Percentiles rank a stretch among this genome's conserved stretches.
Evolutionary conservation across 2,329 filamentous ascomycete genomes (phyloP).

Genomic region (Emmonsiellopsis sp.): DNA sequence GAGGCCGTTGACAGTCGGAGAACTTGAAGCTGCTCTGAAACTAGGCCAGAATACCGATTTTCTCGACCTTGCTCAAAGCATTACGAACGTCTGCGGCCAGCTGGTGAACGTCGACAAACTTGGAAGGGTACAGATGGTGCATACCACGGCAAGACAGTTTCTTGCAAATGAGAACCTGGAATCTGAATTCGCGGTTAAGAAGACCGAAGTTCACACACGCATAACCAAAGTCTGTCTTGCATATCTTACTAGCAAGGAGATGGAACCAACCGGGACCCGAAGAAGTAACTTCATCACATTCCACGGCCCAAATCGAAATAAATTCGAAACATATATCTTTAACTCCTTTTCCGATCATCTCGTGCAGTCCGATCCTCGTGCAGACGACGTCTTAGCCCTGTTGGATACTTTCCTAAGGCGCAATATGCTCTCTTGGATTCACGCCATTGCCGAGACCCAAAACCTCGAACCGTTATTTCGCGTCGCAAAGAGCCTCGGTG

Average conservation of each 20-base stretch:
- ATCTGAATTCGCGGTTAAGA: constrained; percentile 23
- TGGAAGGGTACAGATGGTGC: constrained; percentile 26
- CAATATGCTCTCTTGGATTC: constrained; percentile 31
- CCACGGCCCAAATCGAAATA: constrained; percentile 5
- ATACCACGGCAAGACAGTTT: constrained; percentile 28
- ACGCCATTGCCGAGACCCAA: constrained; percentile 11
- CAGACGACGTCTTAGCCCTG: constrained; percentile 15
- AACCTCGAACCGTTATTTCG: constrained; percentile 9
- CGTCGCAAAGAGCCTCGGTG: constrained; percentile 3
- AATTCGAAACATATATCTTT: constrained; percentile 21
- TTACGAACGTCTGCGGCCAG: constrained; percentile 25
- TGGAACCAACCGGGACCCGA: constrained; percentile 22
- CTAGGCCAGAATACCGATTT: constrained; percentile 25
- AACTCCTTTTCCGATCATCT: constrained; percentile 28
- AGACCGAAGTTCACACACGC: constrained; percentile 19
- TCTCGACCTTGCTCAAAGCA: constrained; percentile 17
- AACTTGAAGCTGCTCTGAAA: constrained; percentile 27
- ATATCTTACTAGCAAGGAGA: constrained; percentile 25
- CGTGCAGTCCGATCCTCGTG: constrained; percentile 15
- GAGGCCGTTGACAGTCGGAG: constrained; percentile 24
- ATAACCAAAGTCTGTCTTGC: constrained; percentile 26
- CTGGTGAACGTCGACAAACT: constrained; percentile 28
- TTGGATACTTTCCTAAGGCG: constrained; percentile 21
- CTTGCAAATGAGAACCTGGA: constrained; percentile 11
- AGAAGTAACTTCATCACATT: constrained; percentile 8